Evolutionary conservation across 2,329 filamentous ascomycete genomes (phyloP), one percentile per base, ranked within the genome.

Genomic region (Epichloe festucae): DNA sequence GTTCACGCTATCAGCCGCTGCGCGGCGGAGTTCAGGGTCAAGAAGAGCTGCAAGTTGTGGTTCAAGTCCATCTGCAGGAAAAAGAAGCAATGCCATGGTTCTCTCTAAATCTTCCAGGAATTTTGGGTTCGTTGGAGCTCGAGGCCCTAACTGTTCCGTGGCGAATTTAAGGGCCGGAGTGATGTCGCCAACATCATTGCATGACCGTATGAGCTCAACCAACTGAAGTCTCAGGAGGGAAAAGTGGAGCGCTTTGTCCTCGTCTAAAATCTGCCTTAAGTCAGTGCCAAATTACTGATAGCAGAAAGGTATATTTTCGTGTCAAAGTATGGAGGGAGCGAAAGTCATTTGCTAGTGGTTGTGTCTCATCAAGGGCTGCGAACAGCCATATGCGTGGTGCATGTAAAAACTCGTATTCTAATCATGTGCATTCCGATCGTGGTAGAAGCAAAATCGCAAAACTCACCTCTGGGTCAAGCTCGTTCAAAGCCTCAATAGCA

Each of bases 381-480:
- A 82, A 47, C 51, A 81, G 78, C 76, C 76, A 81, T 97, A 93
- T 89, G 93, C 89, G 93, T 98, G 93, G 93, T 98, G 93, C 93
- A 98, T 98, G 91, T 77, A 95, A 82, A 35, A 90, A 85, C 77
- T 78, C 74, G 64, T 67, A 64, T 76, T 87, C 76, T 95, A 95
- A 98, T 98, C 93, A 93, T 90, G 71, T 46, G 40, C 21, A 34
- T 34, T 39, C 34, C 19, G 17, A 21, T 2, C 15, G 21, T 39
- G 12, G 36, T 36, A 17, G 15, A 17, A 10, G 10, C 5, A 27
- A 42, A 46, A 40, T 39, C n/a, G 11, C 31, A 19, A 19, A 43
- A 65, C 87, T 71, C 82, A 98, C 93, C 79, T 93, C 83, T 59
- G 89, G 87, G 59, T 95, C 88, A 36, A 94, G 73, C 58, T 95